These are phyloP conservation scores for Amesomyces nigricolor DNA, from an alignment of 2,329 filamentous ascomycete species.

Conservation along the genomic window DNA sequence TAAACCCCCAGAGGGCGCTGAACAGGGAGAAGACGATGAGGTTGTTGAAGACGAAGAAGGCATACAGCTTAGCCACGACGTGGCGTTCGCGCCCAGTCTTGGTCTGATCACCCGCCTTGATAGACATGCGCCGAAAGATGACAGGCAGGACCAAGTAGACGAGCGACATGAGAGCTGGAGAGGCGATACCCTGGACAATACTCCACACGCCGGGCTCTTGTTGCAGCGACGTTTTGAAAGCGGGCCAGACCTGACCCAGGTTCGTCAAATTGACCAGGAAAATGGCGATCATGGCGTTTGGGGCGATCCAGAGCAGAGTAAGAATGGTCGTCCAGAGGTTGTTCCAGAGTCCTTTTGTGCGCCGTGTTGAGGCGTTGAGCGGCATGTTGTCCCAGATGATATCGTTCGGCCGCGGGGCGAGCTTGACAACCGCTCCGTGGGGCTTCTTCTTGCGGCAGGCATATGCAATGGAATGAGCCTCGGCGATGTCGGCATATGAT, in stretches of 20 bases:
- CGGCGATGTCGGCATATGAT: slow-evolving; percentile 81
- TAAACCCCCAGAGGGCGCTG: slow-evolving; percentile 71
- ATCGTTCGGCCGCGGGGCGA: slow-evolving; percentile 84
- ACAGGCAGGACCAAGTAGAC: slow-evolving; percentile 85
- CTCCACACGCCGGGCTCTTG: slow-evolving; percentile 67
- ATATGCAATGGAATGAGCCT: slow-evolving; percentile 84
- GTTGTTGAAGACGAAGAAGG: slow-evolving; percentile 98
- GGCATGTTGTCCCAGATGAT: slow-evolving; percentile 94
- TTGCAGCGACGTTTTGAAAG: slow-evolving; percentile 61
- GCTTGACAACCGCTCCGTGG: slow-evolving; percentile 65
- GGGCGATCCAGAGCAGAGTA: slow-evolving; percentile 80
- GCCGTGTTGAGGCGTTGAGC: slow-evolving; percentile 61
- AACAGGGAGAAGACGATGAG: slow-evolving; percentile 91
- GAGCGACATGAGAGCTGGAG: slow-evolving; percentile 79
- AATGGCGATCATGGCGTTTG: slow-evolving; percentile 90
- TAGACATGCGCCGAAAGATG: slow-evolving; percentile 82
- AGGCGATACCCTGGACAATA: slow-evolving; percentile 83
- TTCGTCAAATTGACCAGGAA: slow-evolving; percentile 85
- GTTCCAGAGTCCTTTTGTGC: slow-evolving; percentile 70
- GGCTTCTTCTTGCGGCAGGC: slow-evolving; percentile 74
- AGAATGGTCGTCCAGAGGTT: slow-evolving; percentile 76
- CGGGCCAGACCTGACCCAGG: slow-evolving; percentile 71
- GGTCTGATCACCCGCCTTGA: slow-evolving; percentile 78
- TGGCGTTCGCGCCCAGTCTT: slow-evolving; percentile 91
- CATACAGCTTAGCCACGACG: slow-evolving; percentile 83